phyloP scores from a whole-genome alignment of 2,329 filamentous ascomycete genomes.

The Graphilbum sp. region DNA sequence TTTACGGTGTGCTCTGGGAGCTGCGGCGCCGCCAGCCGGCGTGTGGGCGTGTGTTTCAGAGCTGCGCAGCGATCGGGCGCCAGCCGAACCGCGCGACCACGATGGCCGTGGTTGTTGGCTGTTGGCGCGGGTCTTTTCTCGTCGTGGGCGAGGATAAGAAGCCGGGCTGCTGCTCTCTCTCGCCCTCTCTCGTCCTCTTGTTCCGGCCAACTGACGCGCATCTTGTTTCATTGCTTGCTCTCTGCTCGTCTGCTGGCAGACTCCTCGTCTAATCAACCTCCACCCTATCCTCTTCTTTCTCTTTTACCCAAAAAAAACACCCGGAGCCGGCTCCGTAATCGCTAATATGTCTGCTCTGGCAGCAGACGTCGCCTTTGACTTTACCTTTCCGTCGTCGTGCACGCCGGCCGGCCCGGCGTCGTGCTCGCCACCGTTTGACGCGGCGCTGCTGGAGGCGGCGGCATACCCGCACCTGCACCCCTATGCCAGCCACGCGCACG shows the following conservation, averaged over 20 bases:
- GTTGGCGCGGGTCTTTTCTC: too few relatives aligned
- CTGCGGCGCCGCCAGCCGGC: too few relatives aligned
- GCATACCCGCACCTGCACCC: slow-evolving; percentile 18
- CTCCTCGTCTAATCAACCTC: too few relatives aligned
- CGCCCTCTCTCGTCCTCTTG: neutral
- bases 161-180: slow-evolving; percentile 3
- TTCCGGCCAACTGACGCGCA: too few relatives aligned
- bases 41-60: too few relatives aligned
- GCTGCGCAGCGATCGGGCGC: too few relatives aligned
- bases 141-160: slow-evolving; percentile 11
- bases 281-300: neutral
- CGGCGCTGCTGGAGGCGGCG: slow-evolving; percentile 37
- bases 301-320: too few relatives aligned
- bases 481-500: neutral
- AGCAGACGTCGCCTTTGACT: slow-evolving; percentile 46
- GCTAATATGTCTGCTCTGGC: slow-evolving; percentile 30
- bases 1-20: too few relatives aligned
- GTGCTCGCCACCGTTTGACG: slow-evolving; percentile 34
- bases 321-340: slow-evolving; percentile 11
- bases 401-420: slow-evolving; percentile 30
- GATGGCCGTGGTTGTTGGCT: too few relatives aligned
- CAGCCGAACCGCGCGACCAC: too few relatives aligned
- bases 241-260: neutral
- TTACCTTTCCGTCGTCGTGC: slow-evolving; percentile 35
- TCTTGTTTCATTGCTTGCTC: neutral